Base-by-base conservation (phyloP, 805 yeast species). In the Ogataea haglerorum region DNA sequence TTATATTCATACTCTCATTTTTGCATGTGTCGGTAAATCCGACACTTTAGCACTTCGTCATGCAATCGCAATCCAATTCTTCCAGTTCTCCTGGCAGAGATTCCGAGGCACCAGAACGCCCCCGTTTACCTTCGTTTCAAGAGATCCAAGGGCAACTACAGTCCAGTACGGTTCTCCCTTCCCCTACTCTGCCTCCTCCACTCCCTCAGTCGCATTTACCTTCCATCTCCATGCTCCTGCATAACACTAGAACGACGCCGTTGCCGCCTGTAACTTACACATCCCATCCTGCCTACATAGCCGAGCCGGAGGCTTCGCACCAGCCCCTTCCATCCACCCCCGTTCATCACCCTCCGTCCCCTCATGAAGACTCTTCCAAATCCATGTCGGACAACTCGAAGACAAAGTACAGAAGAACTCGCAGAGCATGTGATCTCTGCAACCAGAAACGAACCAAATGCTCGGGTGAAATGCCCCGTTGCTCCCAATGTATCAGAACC, bases 401-500 rank as follows among this genome's bases (percentile, higher is more conserved):
- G 34, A 32, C 41, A 10, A 49, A 47, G 24, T 30, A 42, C 16
- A 47, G 44, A 35, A 45, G 61, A 40, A 56, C 58, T 10, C 49
- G 51, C 28, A 52, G 73, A 31, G 77, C 77, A 1, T 73, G 78
- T 48, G 78, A 73, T 48, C 53, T 62, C 13, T 73, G 78, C 53
- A 71, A 71, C 46, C 64, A 63, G 37, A 64, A 67, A 38, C 57
- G 77, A 41, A 69, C 75, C 2, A 70, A 69, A 42, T 73, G 78
- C 51, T 72, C 72, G 40, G 78, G 78, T 3, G 60, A 56, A 16
- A 46, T 46, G 5, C 78, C 77, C 0, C 34, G 42, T 6, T 73
- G 78, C 46, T 48, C 58, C 3, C 73, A 70, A 41, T 73, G 78
- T 41, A 14, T 45, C 1, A 61, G 59, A 36, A 45, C 61, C 1